Conservation (phyloP, 1,139 yeast species). For the Candida sp. region DNA sequence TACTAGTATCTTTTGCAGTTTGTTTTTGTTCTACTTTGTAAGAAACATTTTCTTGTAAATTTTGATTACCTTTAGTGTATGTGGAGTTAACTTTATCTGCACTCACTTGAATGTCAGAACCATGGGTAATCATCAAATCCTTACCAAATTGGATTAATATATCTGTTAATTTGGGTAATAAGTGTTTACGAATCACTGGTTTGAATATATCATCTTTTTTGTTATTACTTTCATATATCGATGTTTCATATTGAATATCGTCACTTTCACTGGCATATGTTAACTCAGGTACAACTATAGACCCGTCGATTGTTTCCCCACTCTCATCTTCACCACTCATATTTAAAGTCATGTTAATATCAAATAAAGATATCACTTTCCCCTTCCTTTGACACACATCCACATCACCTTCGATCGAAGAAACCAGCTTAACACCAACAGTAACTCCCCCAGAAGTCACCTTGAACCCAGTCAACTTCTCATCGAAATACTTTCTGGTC, state of each 20-base stretch:
- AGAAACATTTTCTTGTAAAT: slow-evolving; percentile 17
- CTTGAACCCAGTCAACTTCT: slow-evolving; percentile 50
- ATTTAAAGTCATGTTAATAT: slow-evolving; percentile 64
- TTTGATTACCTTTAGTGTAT: slow-evolving; percentile 64
- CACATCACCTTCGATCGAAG: slow-evolving; percentile 89
- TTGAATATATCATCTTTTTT: slow-evolving; percentile 50
- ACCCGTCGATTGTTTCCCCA: slow-evolving; percentile 47
- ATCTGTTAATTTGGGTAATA: slow-evolving; percentile 69
- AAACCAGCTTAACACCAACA: slow-evolving; percentile 50
- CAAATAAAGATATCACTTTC: slow-evolving; percentile 88
- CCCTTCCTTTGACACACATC: slow-evolving; percentile 98
- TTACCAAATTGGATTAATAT: slow-evolving; percentile 64
- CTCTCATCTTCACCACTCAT: slow-evolving; percentile 46
- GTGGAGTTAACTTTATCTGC: slow-evolving; percentile 64
- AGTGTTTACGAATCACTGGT: slow-evolving; percentile 49
- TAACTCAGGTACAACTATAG: slow-evolving; percentile 83
- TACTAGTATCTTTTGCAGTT: slow-evolving; percentile 37
- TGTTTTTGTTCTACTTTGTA: slow-evolving; percentile 9
- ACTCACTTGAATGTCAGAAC: slow-evolving; percentile 79
- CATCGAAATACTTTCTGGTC: slow-evolving; percentile 75
- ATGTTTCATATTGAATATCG: slow-evolving; percentile 80
- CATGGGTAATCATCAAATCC: slow-evolving; percentile 73
- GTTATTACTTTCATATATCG: slow-evolving; percentile 59
- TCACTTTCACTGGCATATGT: slow-evolving; percentile 90
- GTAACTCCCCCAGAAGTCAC: slow-evolving; percentile 34